Percentiles rank a stretch among this genome's conserved stretches.
These are phyloP conservation scores for Gonapodya prolifera DNA, from an alignment of 192 early-diverging fungal genomes.

Conservation along the genomic window DNA sequence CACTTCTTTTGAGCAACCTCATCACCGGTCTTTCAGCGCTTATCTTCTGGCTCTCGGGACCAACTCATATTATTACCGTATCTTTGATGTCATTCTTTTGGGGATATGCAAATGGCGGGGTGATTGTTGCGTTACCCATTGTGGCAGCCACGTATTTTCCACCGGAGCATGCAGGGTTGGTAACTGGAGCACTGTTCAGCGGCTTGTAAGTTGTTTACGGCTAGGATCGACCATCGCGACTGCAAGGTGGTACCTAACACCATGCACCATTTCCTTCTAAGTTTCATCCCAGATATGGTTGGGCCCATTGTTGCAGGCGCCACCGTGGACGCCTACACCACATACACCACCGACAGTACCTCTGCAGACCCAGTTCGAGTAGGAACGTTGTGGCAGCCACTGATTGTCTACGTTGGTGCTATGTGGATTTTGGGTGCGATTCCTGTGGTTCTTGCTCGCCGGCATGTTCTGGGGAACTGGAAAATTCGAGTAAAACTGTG, in stretches of 20 bases:
- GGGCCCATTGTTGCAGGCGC: not conserved
- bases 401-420: not conserved
- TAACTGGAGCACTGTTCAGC: not conserved
- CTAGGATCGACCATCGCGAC: too few species aligned
- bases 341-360: not conserved
- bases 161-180: not conserved
- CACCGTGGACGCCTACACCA: not conserved
- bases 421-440: not conserved
- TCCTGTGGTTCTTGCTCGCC: conserved; percentile 1
- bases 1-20: not conserved
- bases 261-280: not conserved
- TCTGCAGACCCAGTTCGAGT: not conserved
- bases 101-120: not conserved
- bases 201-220: not conserved
- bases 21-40: not conserved
- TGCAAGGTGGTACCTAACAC: not conserved
- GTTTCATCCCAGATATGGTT: not conserved
- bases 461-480: conserved; percentile 3
- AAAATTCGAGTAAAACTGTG: conserved; percentile 12
- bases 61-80: not conserved
- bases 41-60: not conserved
- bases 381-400: not conserved
- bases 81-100: not conserved
- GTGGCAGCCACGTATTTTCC: not conserved
- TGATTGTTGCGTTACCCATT: not conserved